Evolutionary conservation across 2,329 filamentous ascomycete species (phyloP), one percentile per base, ranked within the genome.

Genomic region (Exophiala sp.): DNA sequence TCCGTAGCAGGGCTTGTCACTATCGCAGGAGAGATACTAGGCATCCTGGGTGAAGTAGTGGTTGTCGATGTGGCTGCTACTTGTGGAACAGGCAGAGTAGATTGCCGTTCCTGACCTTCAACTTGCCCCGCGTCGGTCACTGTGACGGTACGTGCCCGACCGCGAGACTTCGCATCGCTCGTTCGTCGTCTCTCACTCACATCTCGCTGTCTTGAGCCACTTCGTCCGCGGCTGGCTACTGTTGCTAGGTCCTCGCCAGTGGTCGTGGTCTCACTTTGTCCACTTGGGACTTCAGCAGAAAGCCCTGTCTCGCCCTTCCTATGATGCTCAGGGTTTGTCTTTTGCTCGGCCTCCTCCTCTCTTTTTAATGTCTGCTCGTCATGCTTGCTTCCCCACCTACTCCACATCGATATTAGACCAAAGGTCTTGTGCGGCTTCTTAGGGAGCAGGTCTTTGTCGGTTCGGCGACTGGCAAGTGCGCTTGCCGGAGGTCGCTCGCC

Each of bases 331-430:
- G 44, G 24, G 21, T 45, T 50, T 16, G 49, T 34, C 20, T 20
- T 24, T 20, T 51, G 46, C 16, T 35, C 53, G 6, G 55, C 55
- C 41, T 58, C 53, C 29, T 56, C 46, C 29, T 71, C 68, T 42
- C 63, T 66, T 41, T 67, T 64, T 11, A 95, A 78, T 0, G 87
- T 88, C 58, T 78, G 78, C 69, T 92, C 82, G 66, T 97, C 94
- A 66, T 96, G 90, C 67, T 88, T 95, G 42, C 87, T 91, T 11
- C 89, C 91, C 88, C 91, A 95, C 1, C 86, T 77, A 46, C 85
- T 88, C 92, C 92, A 97, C 60, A 96, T 74, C 2, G 85, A 83
- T 69, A 96, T 83, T 69, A 96, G 76, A 6, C 87, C 89, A 71
- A 87, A 82, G 60, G 88, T 91, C 76, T 82, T 85, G 61, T 72